phyloP scores from a whole-genome alignment of 352 stramenopile genomes.

The Phytophthora uliginosa region DNA sequence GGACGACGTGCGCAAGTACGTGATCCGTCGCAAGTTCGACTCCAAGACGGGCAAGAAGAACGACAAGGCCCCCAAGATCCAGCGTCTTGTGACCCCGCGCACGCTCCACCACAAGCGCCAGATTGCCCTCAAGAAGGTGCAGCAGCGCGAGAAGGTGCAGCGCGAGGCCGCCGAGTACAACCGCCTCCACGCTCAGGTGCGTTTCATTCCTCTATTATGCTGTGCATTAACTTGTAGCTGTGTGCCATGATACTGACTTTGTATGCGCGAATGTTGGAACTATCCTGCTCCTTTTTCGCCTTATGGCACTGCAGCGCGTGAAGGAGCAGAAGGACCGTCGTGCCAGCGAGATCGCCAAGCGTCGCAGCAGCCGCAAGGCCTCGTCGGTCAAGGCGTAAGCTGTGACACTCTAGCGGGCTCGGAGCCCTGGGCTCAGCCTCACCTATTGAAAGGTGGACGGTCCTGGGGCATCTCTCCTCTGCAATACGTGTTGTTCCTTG shows the following conservation, averaged over 20 bases:
- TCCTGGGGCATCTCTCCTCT: conserved; percentile 36
- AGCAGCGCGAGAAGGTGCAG: conserved; percentile 93
- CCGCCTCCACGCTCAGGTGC: conserved; percentile 96
- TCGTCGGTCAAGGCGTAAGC: conserved; percentile 93
- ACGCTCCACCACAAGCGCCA: conserved; percentile 97
- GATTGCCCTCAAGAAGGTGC: conserved; percentile 87
- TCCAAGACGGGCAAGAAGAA: conserved; percentile 99
- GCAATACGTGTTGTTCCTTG: conserved; percentile 41
- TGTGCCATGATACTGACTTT: conserved; percentile 48
- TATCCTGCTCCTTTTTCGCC: conserved; percentile 93
- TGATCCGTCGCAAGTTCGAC: conserved; percentile 99
- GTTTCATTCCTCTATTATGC: conserved; percentile 25
- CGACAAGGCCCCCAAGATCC: conserved; percentile 99
- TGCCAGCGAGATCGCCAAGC: conserved; percentile 98
- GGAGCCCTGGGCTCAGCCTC: conserved; percentile 21
- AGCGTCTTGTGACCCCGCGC: conserved; percentile 99
- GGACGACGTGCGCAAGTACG: conserved; percentile 99
- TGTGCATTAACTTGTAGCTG: not conserved
- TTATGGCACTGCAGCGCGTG: conserved; percentile 97
- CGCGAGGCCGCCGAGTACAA: conserved; percentile 98
- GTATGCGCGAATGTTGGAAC: conserved; percentile 47
- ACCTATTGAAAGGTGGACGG: conserved; percentile 26
- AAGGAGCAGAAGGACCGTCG: conserved; percentile 99
- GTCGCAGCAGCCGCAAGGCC: conserved; percentile 97
- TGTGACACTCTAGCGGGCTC: conserved; percentile 32